Percentiles rank a stretch among this genome's conserved stretches.
phyloP scores from a whole-genome alignment of 169 alveolate species.

The Cryptosporidium tyzzeri region DNA sequence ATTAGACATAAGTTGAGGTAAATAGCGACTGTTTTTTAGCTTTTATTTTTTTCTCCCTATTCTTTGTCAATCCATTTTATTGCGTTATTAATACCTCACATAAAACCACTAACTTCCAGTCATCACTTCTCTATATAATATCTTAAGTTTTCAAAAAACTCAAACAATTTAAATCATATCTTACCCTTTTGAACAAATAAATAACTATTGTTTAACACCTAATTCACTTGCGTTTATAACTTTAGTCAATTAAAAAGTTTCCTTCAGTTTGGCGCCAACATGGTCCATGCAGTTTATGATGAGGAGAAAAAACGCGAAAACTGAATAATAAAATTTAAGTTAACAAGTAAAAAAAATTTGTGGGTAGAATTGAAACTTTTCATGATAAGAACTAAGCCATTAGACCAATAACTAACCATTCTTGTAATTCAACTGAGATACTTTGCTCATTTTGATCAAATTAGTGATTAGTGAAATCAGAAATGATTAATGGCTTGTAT shows the following conservation, averaged over 20 bases:
- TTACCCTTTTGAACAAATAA: no score
- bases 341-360: conserved; percentile 10
- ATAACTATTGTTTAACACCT: no score
- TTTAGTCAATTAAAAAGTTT: not conserved
- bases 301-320: conserved; percentile 5
- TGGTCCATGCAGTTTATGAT: conserved; percentile 7
- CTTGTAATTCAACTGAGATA: not conserved
- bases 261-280: not conserved
- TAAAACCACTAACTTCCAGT: not conserved
- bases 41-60: not conserved
- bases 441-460: not conserved
- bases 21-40: not conserved
- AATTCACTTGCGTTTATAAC: not conserved
- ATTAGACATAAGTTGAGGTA: not conserved
- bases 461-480: not conserved
- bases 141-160: no score
- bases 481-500: conserved; percentile 31
- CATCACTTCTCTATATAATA: no score
- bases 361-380: not conserved
- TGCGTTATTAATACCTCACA: not conserved
- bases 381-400: not conserved
- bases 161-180: not conserved
- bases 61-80: not conserved
- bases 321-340: not conserved
- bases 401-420: not conserved